phyloP scores from a whole-genome alignment of 140 eudicot species.

The Flaveria floridana region DNA sequence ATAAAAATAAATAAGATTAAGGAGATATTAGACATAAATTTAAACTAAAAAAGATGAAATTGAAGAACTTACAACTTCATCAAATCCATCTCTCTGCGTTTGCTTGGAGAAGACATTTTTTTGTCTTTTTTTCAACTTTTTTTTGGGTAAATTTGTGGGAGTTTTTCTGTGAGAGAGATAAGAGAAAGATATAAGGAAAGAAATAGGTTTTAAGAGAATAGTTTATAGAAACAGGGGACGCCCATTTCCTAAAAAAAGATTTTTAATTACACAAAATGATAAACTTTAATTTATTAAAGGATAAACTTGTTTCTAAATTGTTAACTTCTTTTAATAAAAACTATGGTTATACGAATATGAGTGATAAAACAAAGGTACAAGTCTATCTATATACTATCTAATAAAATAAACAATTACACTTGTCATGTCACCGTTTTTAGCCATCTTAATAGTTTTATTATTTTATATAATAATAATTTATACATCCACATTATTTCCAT shows the following conservation, averaged over 20 bases:
- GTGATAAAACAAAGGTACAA: too few relatives aligned
- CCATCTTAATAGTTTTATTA: too few relatives aligned
- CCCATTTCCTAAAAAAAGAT: not conserved
- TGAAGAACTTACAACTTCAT: conserved; percentile 76
- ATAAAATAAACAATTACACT: too few relatives aligned
- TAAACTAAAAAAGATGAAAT: not conserved
- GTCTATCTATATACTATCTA: too few relatives aligned
- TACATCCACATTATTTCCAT: too few relatives aligned
- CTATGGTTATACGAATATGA: too few relatives aligned
- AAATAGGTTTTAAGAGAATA: conserved; percentile 5
- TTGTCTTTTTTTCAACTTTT: not conserved
- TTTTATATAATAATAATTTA: too few relatives aligned
- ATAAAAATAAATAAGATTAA: not conserved
- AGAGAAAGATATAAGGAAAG: conserved; percentile 21
- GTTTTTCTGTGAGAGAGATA: conserved; percentile 31
- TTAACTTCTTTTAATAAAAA: too few relatives aligned
- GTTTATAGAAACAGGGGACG: conserved; percentile 10
- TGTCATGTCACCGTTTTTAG: too few relatives aligned
- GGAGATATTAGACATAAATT: not conserved
- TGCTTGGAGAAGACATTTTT: conserved; percentile 90
- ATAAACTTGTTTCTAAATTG: not conserved
- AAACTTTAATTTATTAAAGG: not conserved
- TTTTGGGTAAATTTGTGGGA: conserved; percentile 15
- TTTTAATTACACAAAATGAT: not conserved
- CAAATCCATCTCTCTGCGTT: conserved; percentile 96